Percentiles rank a stretch among this genome's conserved stretches.
phyloP scores from a whole-genome alignment of 2,329 filamentous ascomycete species.

The Claviceps capensis region DNA sequence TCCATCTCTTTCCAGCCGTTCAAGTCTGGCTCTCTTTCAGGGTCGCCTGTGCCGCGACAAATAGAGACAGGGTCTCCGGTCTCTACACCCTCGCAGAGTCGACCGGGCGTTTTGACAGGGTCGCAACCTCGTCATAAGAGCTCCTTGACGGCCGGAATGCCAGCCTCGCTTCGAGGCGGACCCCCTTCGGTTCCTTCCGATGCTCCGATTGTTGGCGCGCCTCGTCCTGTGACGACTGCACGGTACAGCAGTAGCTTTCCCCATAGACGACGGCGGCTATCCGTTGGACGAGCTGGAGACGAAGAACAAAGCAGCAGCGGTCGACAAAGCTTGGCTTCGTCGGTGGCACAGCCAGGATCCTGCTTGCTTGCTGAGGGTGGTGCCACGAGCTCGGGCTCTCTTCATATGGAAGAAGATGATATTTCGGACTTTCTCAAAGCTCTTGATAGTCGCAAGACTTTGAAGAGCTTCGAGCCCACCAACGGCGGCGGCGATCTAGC shows the following conservation, averaged over 20 bases:
- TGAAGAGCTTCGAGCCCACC: conserved; percentile 60
- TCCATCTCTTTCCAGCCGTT: conserved; percentile 92
- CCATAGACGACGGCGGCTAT: conserved; percentile 65
- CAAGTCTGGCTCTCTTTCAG: conserved; percentile 89
- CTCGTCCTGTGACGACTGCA: conserved; percentile 62
- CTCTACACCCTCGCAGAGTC: conserved; percentile 39
- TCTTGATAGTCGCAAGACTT: conserved; percentile 76
- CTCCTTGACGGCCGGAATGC: conserved; percentile 62
- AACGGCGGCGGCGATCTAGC: conserved; percentile 55
- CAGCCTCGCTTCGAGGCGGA: conserved; percentile 55
- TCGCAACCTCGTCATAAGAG: conserved; percentile 49
- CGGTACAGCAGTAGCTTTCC: conserved; percentile 92
- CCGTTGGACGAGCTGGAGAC: conserved; percentile 53
- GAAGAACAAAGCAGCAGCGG: conserved; percentile 71
- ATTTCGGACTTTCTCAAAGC: conserved; percentile 88
- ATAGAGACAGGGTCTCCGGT: conserved; percentile 37
- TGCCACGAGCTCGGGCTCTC: conserved; percentile 50
- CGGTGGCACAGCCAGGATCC: conserved; percentile 59
- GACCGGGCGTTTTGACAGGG: conserved; percentile 30
- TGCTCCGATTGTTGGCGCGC: conserved; percentile 56
- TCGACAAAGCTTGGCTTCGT: conserved; percentile 61
- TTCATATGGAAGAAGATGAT: conserved; percentile 72
- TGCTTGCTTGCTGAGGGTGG: conserved; percentile 62
- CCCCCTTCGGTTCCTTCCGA: conserved; percentile 48
- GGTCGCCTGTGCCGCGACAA: conserved; percentile 52